Base-by-base conservation (phyloP, 257 asterid species). In the Nemophila menziesii region DNA sequence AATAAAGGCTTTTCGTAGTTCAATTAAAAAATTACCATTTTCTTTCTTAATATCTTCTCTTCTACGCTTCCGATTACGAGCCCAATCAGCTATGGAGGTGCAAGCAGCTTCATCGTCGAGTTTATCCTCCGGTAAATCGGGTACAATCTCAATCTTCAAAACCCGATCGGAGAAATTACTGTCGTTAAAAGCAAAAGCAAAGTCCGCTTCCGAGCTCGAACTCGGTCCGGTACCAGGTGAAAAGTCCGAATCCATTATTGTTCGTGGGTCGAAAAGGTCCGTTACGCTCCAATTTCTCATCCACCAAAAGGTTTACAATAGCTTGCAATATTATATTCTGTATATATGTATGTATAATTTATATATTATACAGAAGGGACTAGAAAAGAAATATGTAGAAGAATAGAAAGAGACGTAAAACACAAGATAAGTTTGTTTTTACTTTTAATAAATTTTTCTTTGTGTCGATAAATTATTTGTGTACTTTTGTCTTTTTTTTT, bases 111-210 rank as follows among this genome's bases (percentile, higher is more conserved):
- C 79, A 36, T 61, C 50, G 48, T 63, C 80, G 37, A 82, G 55
- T 47, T 75, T 70, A 40, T 68, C 43, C 22, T 65, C 78, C 39
- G 56, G 51, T 24, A 70, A 50, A 51, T 71, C 81, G 40, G 79
- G 77, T 14, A 63, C 18, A 47, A 82, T 65, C 74, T 79, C 81
- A 68, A 86, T 69, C 65, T 51, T 76, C 16, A 84, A 58, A 23
- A 84, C 52, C 55, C 95, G 75, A 43, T 80, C 95, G 0, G 95
- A 84, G 66, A 84, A 84, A 65, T 78, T 77, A 53, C 72, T 68
- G 42, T 75, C 79, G 59, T 84, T 63, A 62, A 74, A 84, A 5
- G 95, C 95, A 33, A 84, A 84, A 7, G 56, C 78, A 53, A 74
- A 80, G 52, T 80, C 73, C 46, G 58, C 33, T 15, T 43, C 61